Evolutionary conservation across 1,139 yeast genomes (phyloP).

Genomic region (Candida pseudocylindracea): DNA sequence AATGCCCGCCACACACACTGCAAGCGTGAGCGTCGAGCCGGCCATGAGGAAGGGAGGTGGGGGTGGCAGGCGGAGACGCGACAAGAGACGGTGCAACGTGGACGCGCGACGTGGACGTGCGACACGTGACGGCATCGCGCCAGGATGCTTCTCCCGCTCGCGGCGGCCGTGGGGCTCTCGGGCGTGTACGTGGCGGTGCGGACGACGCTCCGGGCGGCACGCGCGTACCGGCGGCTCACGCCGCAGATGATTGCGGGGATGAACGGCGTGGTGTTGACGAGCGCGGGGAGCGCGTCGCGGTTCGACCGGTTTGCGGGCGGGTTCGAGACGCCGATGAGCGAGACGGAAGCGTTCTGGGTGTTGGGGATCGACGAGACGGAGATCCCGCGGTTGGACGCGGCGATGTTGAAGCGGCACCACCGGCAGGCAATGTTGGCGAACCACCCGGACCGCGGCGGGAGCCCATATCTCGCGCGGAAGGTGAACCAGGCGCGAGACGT

Average conservation of each 20-base stretch:
- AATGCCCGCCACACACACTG: constrained; percentile 17
- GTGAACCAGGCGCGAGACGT: constrained; percentile 57
- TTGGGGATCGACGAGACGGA: constrained; percentile 32
- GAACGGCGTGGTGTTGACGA: constrained; percentile 15
- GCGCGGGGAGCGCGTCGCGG: constrained; percentile 4
- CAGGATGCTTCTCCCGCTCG: no score
- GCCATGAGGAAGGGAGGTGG: not conserved
- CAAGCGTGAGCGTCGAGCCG: constrained; percentile 6
- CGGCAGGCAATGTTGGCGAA: constrained; percentile 39
- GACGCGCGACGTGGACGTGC: not conserved
- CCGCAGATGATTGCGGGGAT: constrained; percentile 33
- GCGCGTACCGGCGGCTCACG: constrained; percentile 19
- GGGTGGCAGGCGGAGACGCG: not conserved
- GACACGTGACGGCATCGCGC: not conserved
- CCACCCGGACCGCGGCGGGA: constrained; percentile 67
- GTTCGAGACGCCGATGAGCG: constrained; percentile 29
- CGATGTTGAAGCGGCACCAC: constrained; percentile 28
- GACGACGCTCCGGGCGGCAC: constrained; percentile 12
- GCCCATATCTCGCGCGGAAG: constrained; percentile 46
- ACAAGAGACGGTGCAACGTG: not conserved
- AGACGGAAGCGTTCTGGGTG: constrained; percentile 32
- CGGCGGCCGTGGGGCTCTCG: no score
- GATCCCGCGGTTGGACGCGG: constrained; percentile 18
- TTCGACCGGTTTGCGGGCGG: constrained; percentile 12
- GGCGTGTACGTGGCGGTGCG: no score